These are phyloP conservation scores for Solanum pennellii DNA, from an alignment of 257 asterid species.

Conservation along the genomic window DNA sequence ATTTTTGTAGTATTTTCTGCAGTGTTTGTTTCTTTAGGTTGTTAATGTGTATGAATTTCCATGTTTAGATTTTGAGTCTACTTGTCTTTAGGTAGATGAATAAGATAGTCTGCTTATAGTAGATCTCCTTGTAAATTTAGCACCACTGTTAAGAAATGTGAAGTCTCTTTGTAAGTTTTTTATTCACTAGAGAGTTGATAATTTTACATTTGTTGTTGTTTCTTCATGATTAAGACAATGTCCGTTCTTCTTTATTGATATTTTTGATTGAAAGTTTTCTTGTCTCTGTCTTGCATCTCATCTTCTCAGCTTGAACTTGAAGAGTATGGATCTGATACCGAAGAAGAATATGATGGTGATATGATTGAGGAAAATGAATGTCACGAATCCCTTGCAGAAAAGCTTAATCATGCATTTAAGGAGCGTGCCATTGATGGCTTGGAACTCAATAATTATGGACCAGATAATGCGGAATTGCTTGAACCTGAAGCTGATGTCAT, in stretches of 20 bases:
- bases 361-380: slow-evolving; percentile 33
- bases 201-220: neutral
- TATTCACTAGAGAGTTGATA: neutral
- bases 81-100: neutral
- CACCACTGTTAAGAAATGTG: neutral
- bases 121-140: neutral
- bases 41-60: neutral
- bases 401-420: slow-evolving; percentile 51
- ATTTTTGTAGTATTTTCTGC: neutral
- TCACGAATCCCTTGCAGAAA: slow-evolving; percentile 47
- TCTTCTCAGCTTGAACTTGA: slow-evolving; percentile 58
- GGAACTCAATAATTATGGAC: neutral
- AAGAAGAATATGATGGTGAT: slow-evolving; percentile 36
- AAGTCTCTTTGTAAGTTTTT: neutral
- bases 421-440: slow-evolving; percentile 8
- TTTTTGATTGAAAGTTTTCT: neutral
- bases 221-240: neutral
- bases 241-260: neutral
- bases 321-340: slow-evolving; percentile 62
- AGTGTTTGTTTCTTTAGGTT: neutral
- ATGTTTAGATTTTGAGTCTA: neutral
- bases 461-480: slow-evolving; percentile 30
- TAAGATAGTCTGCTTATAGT: neutral
- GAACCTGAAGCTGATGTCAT: slow-evolving; percentile 62
- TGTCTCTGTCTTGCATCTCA: neutral